These are phyloP conservation scores for Neonectria faginata DNA, from an alignment of 2,329 filamentous ascomycete genomes.

Conservation along the genomic window DNA sequence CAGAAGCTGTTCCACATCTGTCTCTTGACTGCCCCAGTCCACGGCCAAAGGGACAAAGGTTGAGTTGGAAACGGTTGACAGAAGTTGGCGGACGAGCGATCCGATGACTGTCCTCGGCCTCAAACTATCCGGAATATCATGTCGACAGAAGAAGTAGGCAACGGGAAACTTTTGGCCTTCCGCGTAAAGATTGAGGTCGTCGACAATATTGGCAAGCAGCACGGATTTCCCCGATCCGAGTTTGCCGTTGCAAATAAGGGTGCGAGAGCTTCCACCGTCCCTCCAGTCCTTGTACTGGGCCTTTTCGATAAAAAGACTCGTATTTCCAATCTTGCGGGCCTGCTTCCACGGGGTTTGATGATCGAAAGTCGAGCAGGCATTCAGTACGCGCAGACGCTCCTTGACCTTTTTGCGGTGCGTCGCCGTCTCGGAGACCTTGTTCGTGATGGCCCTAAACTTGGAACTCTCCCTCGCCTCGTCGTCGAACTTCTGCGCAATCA, in stretches of 20 bases:
- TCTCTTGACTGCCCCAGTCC: rapidly evolving
- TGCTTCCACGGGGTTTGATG: slow-evolving; percentile 56
- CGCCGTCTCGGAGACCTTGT: not conserved
- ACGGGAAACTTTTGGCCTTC: slow-evolving; percentile 11
- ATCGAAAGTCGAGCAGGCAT: slow-evolving; percentile 56
- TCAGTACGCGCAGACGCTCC: slow-evolving; percentile 45
- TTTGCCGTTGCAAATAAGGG: slow-evolving; percentile 53
- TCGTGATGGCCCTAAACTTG: slow-evolving; percentile 33
- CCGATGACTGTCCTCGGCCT: slow-evolving; percentile 47
- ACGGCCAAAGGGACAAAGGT: not conserved
- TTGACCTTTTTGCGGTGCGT: slow-evolving; percentile 27
- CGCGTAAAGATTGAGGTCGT: slow-evolving; percentile 48
- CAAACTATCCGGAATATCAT: slow-evolving; percentile 48
- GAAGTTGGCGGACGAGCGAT: slow-evolving; percentile 52
- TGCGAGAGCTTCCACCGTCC: slow-evolving; percentile 17
- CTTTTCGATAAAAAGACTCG: slow-evolving; percentile 39
- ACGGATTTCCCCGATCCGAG: slow-evolving; percentile 60
- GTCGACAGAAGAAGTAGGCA: slow-evolving; percentile 51
- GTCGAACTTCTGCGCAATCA: slow-evolving; percentile 42
- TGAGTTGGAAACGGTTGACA: slow-evolving; percentile 24
- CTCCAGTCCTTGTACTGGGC: slow-evolving; percentile 39
- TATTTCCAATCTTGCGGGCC: slow-evolving; percentile 53
- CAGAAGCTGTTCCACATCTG: slow-evolving; percentile 8
- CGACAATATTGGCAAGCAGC: slow-evolving; percentile 57
- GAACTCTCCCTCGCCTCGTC: slow-evolving; percentile 38